Conservation (phyloP, 148 eudicot genomes). For the Camellia granthamiana region DNA sequence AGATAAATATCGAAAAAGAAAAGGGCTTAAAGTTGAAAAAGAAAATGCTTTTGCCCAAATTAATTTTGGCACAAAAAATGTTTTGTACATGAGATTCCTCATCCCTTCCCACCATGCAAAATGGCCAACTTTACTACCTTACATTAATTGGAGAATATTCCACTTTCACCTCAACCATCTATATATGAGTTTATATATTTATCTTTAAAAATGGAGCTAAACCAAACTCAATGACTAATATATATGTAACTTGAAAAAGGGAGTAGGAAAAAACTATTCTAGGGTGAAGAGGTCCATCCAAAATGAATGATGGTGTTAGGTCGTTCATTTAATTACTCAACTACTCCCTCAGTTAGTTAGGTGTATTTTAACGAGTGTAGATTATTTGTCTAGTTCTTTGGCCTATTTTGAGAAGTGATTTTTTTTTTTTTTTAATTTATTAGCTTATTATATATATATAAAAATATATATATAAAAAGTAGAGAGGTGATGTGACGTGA, state of each 20-base stretch:
- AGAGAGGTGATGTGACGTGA: no score
- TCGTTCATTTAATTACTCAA: neutral
- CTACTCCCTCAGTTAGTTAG: neutral
- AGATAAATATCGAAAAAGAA: constrained; percentile 18
- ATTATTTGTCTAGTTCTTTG: no score
- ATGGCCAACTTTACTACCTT: constrained; percentile 17
- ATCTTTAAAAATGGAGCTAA: neutral
- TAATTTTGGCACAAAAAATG: neutral
- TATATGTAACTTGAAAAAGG: neutral
- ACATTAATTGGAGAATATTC: constrained; percentile 18
- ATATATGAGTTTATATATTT: no score
- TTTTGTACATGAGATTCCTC: constrained; percentile 26
- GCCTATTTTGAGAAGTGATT: no score
- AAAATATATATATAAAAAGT: no score
- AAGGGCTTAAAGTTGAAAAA: constrained; percentile 5
- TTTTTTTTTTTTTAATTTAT: no score
- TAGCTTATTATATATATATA: no score
- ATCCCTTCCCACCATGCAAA: constrained; percentile 28
- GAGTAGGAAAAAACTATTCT: neutral
- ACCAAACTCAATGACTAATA: neutral
- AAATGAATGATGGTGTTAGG: constrained; percentile 4
- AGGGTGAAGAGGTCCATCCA: neutral
- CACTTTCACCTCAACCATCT: no score
- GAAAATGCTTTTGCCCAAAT: constrained; percentile 3
- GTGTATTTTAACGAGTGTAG: no score